Evolutionary conservation across 2,329 filamentous ascomycete species (phyloP).

Genomic region (Dendrostoma leiphaemia): DNA sequence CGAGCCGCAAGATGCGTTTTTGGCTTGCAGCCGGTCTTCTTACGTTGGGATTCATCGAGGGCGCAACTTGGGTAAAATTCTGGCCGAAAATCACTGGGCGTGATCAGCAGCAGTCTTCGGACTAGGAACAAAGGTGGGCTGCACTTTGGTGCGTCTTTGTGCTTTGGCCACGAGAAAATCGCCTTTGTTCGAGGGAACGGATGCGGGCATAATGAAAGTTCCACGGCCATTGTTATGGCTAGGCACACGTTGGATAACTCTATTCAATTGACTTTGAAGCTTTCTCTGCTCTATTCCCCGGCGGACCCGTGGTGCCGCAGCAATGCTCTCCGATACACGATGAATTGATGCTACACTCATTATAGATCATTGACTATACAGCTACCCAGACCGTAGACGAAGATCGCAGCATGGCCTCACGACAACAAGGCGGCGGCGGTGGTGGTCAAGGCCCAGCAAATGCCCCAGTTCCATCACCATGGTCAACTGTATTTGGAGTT

Average conservation of each 20-base stretch:
- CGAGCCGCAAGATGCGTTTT: conserved; percentile 21
- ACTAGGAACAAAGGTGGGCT: background rate
- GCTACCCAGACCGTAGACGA: too few relatives aligned
- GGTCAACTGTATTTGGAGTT: background rate
- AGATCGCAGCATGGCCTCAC: background rate
- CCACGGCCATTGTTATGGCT: background rate
- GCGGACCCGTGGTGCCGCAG: too few relatives aligned
- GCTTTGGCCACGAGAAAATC: background rate
- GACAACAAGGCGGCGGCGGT: too few relatives aligned
- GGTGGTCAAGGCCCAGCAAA: too few relatives aligned
- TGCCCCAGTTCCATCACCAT: background rate
- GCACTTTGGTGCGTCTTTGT: background rate
- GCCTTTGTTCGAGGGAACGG: background rate
- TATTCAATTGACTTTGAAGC: background rate
- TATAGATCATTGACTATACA: too few relatives aligned
- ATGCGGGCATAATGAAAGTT: background rate
- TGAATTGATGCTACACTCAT: too few relatives aligned
- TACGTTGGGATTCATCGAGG: conserved; percentile 20
- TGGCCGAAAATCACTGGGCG: conserved; percentile 23
- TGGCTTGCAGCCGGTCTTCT: conserved; percentile 18
- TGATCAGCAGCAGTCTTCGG: background rate
- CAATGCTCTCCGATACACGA: too few relatives aligned
- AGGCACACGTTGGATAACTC: background rate
- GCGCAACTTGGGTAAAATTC: conserved; percentile 22
- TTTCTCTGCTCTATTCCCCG: too few relatives aligned